Percentiles rank a stretch among this genome's conserved stretches.
phyloP scores from a whole-genome alignment of 2,329 filamentous ascomycete species.

The Trichoderma sp. region DNA sequence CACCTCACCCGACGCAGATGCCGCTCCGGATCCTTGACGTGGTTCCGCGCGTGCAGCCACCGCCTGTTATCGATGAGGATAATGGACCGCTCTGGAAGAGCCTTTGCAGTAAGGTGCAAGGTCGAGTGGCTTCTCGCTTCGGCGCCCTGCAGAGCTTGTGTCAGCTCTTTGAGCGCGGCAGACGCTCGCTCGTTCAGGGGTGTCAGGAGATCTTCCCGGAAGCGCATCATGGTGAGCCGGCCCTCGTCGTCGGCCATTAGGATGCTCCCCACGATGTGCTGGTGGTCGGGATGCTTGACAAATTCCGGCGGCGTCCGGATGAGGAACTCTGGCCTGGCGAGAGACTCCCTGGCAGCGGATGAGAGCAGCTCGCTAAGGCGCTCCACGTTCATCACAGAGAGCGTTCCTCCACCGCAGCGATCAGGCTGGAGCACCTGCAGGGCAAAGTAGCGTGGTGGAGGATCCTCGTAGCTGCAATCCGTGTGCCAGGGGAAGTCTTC shows the following conservation, averaged over 20 bases:
- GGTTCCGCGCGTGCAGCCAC: slow-evolving; percentile 35
- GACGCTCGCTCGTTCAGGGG: slow-evolving; percentile 27
- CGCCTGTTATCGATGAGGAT: slow-evolving; percentile 36
- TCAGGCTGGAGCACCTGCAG: slow-evolving; percentile 43
- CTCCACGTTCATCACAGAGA: slow-evolving; percentile 38
- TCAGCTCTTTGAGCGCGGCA: slow-evolving; percentile 29
- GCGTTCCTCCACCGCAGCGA: slow-evolving; percentile 38
- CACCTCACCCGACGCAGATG: slow-evolving; percentile 37
- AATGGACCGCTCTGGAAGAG: slow-evolving; percentile 30
- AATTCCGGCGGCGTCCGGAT: slow-evolving; percentile 36
- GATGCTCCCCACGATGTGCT: slow-evolving; percentile 27
- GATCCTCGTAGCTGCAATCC: slow-evolving; percentile 42
- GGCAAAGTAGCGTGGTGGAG: slow-evolving; percentile 39
- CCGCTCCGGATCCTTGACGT: slow-evolving; percentile 33
- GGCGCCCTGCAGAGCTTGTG: slow-evolving; percentile 18
- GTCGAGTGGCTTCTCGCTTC: slow-evolving; percentile 22
- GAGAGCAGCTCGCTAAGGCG: slow-evolving; percentile 30
- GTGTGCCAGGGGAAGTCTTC: slow-evolving; percentile 44
- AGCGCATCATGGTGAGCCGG: slow-evolving; percentile 28
- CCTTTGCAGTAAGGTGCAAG: slow-evolving; percentile 27
- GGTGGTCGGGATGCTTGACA: slow-evolving; percentile 28
- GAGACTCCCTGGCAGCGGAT: slow-evolving; percentile 20
- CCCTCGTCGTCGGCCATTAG: slow-evolving; percentile 15
- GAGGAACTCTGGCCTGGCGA: slow-evolving; percentile 31
- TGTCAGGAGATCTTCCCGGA: slow-evolving; percentile 33